These are phyloP conservation scores for Pichia sp. DNA, from an alignment of 1,139 yeast genomes.

Conservation along the genomic window DNA sequence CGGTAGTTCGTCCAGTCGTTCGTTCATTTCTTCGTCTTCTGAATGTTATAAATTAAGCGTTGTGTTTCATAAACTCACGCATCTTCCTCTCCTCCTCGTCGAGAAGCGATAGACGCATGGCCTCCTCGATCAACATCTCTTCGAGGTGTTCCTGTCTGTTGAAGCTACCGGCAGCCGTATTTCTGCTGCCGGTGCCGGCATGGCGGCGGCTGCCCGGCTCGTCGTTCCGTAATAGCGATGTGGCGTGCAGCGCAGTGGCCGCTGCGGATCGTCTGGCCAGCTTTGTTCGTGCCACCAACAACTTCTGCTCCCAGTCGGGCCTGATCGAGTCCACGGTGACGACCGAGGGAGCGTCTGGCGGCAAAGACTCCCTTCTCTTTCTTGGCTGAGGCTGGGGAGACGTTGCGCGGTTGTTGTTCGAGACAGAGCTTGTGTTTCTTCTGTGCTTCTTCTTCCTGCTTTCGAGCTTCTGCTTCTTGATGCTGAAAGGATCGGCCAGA, in stretches of 20 bases:
- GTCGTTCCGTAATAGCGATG: slow-evolving; percentile 52
- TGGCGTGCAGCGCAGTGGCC: slow-evolving; percentile 89
- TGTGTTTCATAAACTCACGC: slow-evolving; percentile 3
- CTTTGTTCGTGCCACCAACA: slow-evolving; percentile 66
- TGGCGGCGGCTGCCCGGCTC: slow-evolving; percentile 5
- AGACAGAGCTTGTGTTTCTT: neutral
- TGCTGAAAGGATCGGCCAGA: slow-evolving; percentile 13
- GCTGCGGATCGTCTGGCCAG: slow-evolving; percentile 87
- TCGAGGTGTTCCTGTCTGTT: slow-evolving; percentile 39
- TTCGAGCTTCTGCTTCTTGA: neutral
- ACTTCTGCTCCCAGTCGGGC: slow-evolving; percentile 86
- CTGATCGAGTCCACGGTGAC: slow-evolving; percentile 76
- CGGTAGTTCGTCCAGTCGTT: too few species aligned
- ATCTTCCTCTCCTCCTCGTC: slow-evolving; percentile 42
- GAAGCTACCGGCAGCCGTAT: neutral
- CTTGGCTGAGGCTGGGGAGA: neutral
- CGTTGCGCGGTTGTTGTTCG: neutral
- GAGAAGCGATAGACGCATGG: slow-evolving; percentile 64
- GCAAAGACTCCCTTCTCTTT: slow-evolving; percentile 41
- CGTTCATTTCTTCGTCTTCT: too few species aligned
- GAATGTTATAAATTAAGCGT: neutral
- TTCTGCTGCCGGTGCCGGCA: neutral
- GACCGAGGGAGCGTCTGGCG: slow-evolving; percentile 61
- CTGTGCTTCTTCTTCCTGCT: neutral
- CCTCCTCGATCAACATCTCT: slow-evolving; percentile 80